Percentiles rank a stretch among this genome's conserved stretches.
Conservation (phyloP, 2,329 filamentous ascomycete genomes). For the Pezicula carpinea region DNA sequence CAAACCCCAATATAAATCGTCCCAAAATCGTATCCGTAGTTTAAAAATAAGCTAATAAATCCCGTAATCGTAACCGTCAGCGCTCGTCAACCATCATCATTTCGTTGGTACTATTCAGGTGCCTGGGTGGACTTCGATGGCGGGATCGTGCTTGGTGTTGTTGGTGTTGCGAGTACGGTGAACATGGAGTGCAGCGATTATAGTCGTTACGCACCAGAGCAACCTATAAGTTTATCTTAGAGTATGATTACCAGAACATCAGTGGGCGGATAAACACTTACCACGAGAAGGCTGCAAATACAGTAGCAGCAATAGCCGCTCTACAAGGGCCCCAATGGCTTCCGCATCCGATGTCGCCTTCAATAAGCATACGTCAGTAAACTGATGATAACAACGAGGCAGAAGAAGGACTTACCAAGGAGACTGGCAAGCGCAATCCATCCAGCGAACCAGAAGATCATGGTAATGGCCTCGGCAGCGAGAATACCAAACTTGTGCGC, state of each 20-base stretch:
- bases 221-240: slow-evolving; percentile 32
- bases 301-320: slow-evolving; percentile 33
- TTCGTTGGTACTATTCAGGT: too few relatives aligned
- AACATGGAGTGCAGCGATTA: slow-evolving; percentile 42
- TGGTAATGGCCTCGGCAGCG: slow-evolving; percentile 65
- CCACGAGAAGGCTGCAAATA: slow-evolving; percentile 44
- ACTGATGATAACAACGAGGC: too few relatives aligned
- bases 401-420: slow-evolving; percentile 35
- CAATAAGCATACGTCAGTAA: not conserved
- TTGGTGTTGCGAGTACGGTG: slow-evolving; percentile 30
- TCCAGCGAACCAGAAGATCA: slow-evolving; percentile 87
- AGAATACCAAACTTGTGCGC: slow-evolving; percentile 64
- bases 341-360: slow-evolving; percentile 44
- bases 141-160: slow-evolving; percentile 14
- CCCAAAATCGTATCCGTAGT: too few relatives aligned
- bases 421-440: slow-evolving; percentile 71
- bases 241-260: not conserved
- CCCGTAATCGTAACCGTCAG: too few relatives aligned
- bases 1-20: too few relatives aligned
- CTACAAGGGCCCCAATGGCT: slow-evolving; percentile 30
- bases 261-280: slow-evolving; percentile 19
- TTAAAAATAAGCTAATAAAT: too few relatives aligned
- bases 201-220: slow-evolving; percentile 45
- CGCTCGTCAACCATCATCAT: too few relatives aligned
- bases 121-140: slow-evolving; percentile 13